Evolutionary conservation across 2,329 filamentous ascomycete species (phyloP), one percentile per base, ranked within the genome.

Genomic region (Teratosphaeria gauchensis): DNA sequence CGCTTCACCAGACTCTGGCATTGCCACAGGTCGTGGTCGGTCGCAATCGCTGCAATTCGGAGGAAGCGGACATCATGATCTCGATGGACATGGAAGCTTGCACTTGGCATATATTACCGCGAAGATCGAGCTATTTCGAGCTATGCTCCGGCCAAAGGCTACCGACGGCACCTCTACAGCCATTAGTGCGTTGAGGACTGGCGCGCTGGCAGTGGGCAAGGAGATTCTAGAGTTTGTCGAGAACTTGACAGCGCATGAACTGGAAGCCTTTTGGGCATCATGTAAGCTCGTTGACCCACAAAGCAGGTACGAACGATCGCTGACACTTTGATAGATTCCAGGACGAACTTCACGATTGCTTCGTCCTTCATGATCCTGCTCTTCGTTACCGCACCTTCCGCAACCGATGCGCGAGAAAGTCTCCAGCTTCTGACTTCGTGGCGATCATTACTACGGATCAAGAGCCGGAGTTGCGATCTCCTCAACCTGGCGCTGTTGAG

Each of bases 101-200:
- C 77, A 81, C 55, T 72, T 82, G 2, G 77, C 79, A 0, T 81
- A 81, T 61, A 76, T 78, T 54, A 77, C 78, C 0, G 77, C 79
- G 0, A 79, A 81, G 58, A 78, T 81, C 56, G 76, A 78, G 51
- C 73, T 82, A 2, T 78, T 81, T 64, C 76, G 79, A 2, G 76
- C 75, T 4, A 76, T 82, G 56, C 72, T 82, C 1, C 73, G 79
- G 11, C 75, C 75, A 8, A 70, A 61, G 30, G 62, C 65, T 3
- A 65, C 66, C 12, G 67, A 70, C 53, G 59, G 65, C 9, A 69
- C 65, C 55, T 62, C 64, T 2, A 62, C 62, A 8, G 70, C 69
- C 1, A 64, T 69, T 21, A 62, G 63, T n/a, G 70, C 70, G 1
- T 46, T 72, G 8, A 63, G 70, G 4, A 70, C 65, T 1, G 70